Conservation (phyloP, 441 rosid species). For the Pelargonium cotyledonis region DNA sequence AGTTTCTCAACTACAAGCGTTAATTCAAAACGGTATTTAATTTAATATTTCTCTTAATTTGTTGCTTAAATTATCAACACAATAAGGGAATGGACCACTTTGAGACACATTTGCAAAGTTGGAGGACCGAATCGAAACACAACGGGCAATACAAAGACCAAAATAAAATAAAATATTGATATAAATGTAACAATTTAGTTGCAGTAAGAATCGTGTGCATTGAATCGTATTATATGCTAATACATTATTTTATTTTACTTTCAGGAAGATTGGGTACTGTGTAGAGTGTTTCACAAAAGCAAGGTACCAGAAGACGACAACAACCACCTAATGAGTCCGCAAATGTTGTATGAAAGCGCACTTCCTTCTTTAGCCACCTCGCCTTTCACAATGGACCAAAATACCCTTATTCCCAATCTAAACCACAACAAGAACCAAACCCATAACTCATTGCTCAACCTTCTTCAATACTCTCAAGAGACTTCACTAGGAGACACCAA, state of each 20-base stretch:
- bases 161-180: no score
- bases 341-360: conserved; percentile 29
- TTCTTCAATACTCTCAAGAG: conserved; percentile 39
- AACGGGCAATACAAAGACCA: no score
- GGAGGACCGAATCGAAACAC: no score
- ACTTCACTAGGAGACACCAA: conserved; percentile 9
- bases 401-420: conserved; percentile 8
- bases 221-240: neutral
- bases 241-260: neutral
- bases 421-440: conserved; percentile 25
- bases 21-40: no score
- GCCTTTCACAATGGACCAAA: neutral
- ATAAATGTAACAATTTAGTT: no score
- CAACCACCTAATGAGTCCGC: conserved; percentile 21
- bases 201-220: neutral
- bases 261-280: conserved; percentile 96
- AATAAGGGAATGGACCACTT: no score
- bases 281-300: conserved; percentile 81
- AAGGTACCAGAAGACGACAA: conserved; percentile 29
- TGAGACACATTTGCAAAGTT: no score
- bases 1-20: no score
- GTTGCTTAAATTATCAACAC: no score
- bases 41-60: no score
- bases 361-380: conserved; percentile 8
- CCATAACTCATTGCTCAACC: conserved; percentile 33